Evolutionary conservation across 805 yeast species (phyloP).

Genomic region (Saturnispora zaruensis): DNA sequence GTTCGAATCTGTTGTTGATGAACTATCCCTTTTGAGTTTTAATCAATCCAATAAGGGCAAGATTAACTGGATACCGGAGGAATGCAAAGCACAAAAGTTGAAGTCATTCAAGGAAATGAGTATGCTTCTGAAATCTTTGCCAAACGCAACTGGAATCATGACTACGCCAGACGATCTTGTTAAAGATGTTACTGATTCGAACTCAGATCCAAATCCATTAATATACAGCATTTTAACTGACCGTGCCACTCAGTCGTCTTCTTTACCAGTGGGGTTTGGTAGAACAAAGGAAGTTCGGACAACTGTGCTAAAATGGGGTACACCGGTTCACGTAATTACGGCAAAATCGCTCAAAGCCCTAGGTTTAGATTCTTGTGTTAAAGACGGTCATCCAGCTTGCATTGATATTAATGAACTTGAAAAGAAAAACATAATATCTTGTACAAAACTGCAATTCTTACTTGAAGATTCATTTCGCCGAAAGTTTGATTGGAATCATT

Average conservation of each 20-base stretch:
- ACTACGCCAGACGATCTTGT: constrained; percentile 72
- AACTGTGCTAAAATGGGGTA: constrained; percentile 72
- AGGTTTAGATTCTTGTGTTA: constrained; percentile 6
- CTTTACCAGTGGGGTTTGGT: constrained; percentile 61
- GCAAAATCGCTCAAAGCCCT: constrained; percentile 11
- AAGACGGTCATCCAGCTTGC: constrained; percentile 24
- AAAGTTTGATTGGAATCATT: constrained; percentile 54
- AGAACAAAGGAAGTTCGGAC: constrained; percentile 61
- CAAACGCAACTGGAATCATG: constrained; percentile 64
- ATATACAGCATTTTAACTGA: constrained; percentile 88
- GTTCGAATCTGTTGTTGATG: constrained; percentile 53
- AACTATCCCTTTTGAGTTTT: constrained; percentile 30
- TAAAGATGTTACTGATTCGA: constrained; percentile 44
- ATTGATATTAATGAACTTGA: constrained; percentile 35
- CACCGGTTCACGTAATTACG: constrained; percentile 41
- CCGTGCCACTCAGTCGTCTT: constrained; percentile 81
- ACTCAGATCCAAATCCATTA: constrained; percentile 60
- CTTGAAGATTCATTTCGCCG: constrained; percentile 76
- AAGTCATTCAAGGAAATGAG: constrained; percentile 62
- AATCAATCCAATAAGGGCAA: constrained; percentile 9
- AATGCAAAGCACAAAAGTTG: constrained; percentile 27
- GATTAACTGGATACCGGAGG: constrained; percentile 6
- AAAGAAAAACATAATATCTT: constrained; percentile 37
- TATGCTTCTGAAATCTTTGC: constrained; percentile 39
- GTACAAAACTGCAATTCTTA: constrained; percentile 47